Evolutionary conservation across 2,329 filamentous ascomycete genomes (phyloP).

Genomic region (Colletotrichum theobromicola): DNA sequence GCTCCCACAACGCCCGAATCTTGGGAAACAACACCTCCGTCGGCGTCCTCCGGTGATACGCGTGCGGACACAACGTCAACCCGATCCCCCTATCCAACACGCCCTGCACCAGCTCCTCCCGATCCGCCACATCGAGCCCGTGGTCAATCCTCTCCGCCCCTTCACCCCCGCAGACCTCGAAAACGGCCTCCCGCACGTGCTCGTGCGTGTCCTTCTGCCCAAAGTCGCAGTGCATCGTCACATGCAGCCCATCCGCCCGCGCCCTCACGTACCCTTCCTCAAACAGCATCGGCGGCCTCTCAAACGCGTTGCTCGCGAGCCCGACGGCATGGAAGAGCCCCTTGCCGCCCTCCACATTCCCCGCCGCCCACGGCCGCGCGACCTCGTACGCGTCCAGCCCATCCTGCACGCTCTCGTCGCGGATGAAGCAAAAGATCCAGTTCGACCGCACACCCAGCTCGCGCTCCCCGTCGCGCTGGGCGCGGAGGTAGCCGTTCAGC

Average conservation of each 20-base stretch:
- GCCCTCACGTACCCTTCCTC: conserved; percentile 42
- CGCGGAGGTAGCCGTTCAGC: conserved; percentile 57
- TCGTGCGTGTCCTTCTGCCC: conserved; percentile 51
- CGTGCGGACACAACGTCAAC: conserved; percentile 71
- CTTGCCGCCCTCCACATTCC: conserved; percentile 29
- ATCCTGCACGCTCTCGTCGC: conserved; percentile 42
- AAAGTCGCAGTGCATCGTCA: conserved; percentile 57
- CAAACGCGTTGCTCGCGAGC: conserved; percentile 50
- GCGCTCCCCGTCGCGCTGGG: conserved; percentile 31
- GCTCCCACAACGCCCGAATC: conserved; percentile 65
- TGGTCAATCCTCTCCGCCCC: conserved; percentile 75
- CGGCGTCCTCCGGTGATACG: conserved; percentile 45
- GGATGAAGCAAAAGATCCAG: conserved; percentile 49
- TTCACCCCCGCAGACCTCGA: conserved; percentile 32
- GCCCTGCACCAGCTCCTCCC: conserved; percentile 62
- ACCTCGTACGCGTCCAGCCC: conserved; percentile 41
- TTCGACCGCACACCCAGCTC: conserved; percentile 32
- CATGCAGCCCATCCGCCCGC: conserved; percentile 42
- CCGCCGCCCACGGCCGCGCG: conserved; percentile 40
- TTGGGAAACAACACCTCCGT: conserved; percentile 48
- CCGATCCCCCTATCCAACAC: conserved; percentile 64
- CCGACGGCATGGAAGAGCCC: conserved; percentile 50
- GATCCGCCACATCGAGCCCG: conserved; percentile 69
- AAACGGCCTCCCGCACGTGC: conserved; percentile 43
- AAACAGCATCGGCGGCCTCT: conserved; percentile 49